These are phyloP conservation scores for Medicago lupulina DNA, from an alignment of 306 rosid species.

Conservation along the genomic window DNA sequence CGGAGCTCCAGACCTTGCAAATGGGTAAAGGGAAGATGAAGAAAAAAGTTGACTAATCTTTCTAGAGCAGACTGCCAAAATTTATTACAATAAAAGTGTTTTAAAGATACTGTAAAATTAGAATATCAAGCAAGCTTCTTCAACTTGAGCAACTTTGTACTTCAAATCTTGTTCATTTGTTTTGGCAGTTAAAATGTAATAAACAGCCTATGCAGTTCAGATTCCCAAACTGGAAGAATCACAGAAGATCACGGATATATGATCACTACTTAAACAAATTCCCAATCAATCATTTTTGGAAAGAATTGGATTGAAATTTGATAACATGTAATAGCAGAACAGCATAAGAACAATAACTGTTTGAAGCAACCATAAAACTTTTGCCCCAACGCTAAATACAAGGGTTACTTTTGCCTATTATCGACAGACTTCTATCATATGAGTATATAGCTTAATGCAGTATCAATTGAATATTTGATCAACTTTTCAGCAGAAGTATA, in stretches of 20 bases:
- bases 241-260: not conserved
- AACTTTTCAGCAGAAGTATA: slow-evolving; percentile 27
- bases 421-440: slow-evolving; percentile 1
- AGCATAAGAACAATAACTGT: not conserved
- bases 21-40: not conserved
- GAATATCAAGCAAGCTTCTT: slow-evolving; percentile 3
- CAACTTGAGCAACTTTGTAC: slow-evolving; percentile 11
- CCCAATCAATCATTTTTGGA: not conserved
- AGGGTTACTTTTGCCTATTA: slow-evolving; percentile 13
- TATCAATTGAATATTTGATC: slow-evolving; percentile 23
- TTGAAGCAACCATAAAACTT: slow-evolving; percentile 21
- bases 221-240: not conserved
- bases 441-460: not conserved
- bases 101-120: not conserved
- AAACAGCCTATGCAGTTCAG: not conserved
- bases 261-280: slow-evolving; percentile 13
- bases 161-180: slow-evolving; percentile 6
- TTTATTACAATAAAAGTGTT: not conserved
- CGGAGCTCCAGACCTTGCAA: not conserved
- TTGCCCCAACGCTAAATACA: not conserved
- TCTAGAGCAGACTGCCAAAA: not conserved
- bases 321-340: slow-evolving; percentile 4
- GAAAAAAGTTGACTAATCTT: slow-evolving; percentile 1
- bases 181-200: not conserved
- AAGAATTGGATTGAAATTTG: not conserved